Conservation (phyloP, 2,329 filamentous ascomycete genomes). For the Metarhizium brunneum region DNA sequence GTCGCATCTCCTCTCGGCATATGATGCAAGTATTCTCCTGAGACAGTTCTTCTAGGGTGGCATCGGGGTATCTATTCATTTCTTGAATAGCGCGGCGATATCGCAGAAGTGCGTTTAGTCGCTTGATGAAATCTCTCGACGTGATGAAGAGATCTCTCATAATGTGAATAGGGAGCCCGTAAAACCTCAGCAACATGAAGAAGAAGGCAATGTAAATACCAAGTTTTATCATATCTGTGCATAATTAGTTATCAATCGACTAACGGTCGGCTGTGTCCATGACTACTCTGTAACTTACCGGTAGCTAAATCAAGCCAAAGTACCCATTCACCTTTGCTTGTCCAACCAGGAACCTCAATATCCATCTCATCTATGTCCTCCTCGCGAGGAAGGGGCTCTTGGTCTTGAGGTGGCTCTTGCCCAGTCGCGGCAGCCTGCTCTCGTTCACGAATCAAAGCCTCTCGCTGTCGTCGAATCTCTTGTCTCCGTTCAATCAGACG, state of each 20-base stretch:
- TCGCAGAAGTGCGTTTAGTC: conserved; percentile 77
- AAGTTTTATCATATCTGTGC: conserved; percentile 77
- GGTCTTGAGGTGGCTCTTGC: conserved; percentile 46
- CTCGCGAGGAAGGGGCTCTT: conserved; percentile 49
- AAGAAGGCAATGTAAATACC: conserved; percentile 88
- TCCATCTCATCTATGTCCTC: conserved; percentile 87
- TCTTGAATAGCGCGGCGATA: conserved; percentile 88
- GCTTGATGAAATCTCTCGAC: conserved; percentile 80
- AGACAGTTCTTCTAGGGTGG: conserved; percentile 73
- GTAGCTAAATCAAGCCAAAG: conserved; percentile 79
- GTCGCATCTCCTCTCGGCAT: conserved; percentile 89
- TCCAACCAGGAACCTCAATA: conserved; percentile 91
- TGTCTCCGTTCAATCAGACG: conserved; percentile 59
- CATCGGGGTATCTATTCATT: conserved; percentile 92
- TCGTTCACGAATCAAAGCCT: conserved; percentile 40
- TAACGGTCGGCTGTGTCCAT: conserved; percentile 2
- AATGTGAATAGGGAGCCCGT: conserved; percentile 92
- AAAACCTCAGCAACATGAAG: conserved; percentile 84
- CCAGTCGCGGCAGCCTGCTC: conserved; percentile 38
- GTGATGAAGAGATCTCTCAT: conserved; percentile 94
- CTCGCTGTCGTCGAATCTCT: conserved; percentile 54
- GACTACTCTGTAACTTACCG: conserved; percentile 39
- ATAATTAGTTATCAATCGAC: conserved; percentile 2
- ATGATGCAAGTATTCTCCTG: conserved; percentile 95
- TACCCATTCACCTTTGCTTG: conserved; percentile 87